Percentiles rank a stretch among this genome's conserved stretches.
phyloP scores from a whole-genome alignment of 225 moss, liverwort and hornwort genomes.

The Sphagnum tenellum region DNA sequence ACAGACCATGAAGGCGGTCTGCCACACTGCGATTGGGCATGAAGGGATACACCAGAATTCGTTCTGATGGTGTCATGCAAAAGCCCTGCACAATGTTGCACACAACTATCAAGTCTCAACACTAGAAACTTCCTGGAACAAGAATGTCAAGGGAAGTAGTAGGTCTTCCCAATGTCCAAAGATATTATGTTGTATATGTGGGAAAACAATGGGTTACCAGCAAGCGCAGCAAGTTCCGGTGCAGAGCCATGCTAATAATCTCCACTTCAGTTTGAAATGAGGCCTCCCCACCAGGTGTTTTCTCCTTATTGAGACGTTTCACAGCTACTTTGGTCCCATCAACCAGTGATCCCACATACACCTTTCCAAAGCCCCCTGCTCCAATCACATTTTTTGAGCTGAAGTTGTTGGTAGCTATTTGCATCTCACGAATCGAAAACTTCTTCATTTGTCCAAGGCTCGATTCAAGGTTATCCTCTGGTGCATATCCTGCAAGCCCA shows the following conservation, averaged over 20 bases:
- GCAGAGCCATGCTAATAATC: conserved; percentile 98
- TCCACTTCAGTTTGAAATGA: conserved; percentile 97
- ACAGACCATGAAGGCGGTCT: conserved; percentile 60
- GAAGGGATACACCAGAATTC: conserved; percentile 92
- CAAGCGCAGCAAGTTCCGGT: conserved; percentile 58
- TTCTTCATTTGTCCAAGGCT: conserved; percentile 83
- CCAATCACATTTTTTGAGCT: conserved; percentile 79
- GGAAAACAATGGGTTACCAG: conserved; percentile 9
- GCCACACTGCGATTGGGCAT: conserved; percentile 97
- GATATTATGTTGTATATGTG: too few species aligned
- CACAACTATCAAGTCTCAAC: too few species aligned
- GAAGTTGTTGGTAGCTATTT: conserved; percentile 88
- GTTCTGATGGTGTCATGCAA: conserved; percentile 85
- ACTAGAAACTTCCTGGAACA: too few species aligned
- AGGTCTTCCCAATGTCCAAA: too few species aligned
- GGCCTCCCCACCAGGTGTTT: conserved; percentile 81
- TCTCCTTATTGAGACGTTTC: conserved; percentile 88
- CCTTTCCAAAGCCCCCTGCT: conserved; percentile 92
- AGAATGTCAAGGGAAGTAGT: too few species aligned
- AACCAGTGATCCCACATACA: conserved; percentile 79
- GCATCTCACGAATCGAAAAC: conserved; percentile 79
- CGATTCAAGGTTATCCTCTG: conserved; percentile 88
- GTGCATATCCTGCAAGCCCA: conserved; percentile 17
- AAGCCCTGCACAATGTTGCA: conserved; percentile 47
- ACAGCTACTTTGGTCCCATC: conserved; percentile 91